These are phyloP conservation scores for Phytopythium litorale DNA, from an alignment of 352 stramenopile species.

Conservation along the genomic window DNA sequence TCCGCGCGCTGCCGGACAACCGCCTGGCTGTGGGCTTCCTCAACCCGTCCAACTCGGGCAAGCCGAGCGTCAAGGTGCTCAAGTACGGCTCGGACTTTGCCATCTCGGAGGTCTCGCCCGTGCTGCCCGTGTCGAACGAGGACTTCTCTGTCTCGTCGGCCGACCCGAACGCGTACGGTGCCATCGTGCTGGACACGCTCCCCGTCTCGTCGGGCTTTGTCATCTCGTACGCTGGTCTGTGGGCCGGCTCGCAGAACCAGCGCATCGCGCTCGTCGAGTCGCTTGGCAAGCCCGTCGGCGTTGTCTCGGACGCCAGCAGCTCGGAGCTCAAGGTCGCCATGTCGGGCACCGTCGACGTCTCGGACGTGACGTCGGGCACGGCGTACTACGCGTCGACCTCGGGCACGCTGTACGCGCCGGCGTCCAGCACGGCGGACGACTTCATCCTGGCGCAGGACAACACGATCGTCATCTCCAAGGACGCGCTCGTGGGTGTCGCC, in stretches of 20 bases:
- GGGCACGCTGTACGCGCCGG: constrained; percentile 48
- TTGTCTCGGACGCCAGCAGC: constrained; percentile 56
- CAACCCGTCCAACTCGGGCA: constrained; percentile 68
- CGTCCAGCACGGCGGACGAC: constrained; percentile 39
- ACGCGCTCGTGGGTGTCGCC: constrained; percentile 64
- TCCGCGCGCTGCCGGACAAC: constrained; percentile 49
- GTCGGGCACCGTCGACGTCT: constrained; percentile 55
- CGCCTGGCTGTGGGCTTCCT: constrained; percentile 65
- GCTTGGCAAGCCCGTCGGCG: constrained; percentile 60
- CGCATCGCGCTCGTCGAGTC: constrained; percentile 72
- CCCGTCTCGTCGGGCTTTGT: constrained; percentile 50
- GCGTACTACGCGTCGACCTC: constrained; percentile 71
- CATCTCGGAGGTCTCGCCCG: constrained; percentile 44
- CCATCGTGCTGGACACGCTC: constrained; percentile 57
- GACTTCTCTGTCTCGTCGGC: constrained; percentile 61
- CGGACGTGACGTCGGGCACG: constrained; percentile 33
- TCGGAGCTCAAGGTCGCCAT: constrained; percentile 54
- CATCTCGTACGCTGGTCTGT: constrained; percentile 54
- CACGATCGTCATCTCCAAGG: constrained; percentile 73
- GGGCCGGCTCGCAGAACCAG: constrained; percentile 53
- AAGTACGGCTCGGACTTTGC: constrained; percentile 57
- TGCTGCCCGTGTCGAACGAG: constrained; percentile 64
- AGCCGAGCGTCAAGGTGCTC: constrained; percentile 73
- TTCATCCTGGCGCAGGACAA: constrained; percentile 70
- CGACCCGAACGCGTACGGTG: constrained; percentile 41